phyloP scores from a whole-genome alignment of 306 rosid genomes.

The apple (Malus domestica) region DNA sequence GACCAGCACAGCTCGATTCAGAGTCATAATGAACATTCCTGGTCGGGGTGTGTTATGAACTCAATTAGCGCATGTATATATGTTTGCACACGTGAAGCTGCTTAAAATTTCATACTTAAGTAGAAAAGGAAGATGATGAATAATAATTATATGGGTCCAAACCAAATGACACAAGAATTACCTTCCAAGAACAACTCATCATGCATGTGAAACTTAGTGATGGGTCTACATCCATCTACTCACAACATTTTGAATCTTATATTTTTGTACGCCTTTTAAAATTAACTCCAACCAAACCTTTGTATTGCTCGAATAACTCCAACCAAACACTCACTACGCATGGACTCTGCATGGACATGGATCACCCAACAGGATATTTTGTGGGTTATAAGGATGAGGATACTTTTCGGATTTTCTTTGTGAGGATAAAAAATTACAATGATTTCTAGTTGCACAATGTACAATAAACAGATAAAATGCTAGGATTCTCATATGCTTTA shows the following conservation, averaged over 20 bases:
- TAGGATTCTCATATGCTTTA: no score
- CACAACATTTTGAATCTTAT: not conserved
- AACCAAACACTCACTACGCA: not conserved
- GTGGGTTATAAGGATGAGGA: no score
- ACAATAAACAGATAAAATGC: no score
- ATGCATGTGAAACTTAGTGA: slow-evolving; percentile 1
- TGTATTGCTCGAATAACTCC: not conserved
- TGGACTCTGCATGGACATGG: not conserved
- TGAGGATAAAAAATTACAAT: no score
- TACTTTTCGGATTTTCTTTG: fast-evolving
- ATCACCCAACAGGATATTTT: no score
- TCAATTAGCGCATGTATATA: not conserved
- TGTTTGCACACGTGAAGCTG: not conserved
- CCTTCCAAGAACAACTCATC: not conserved
- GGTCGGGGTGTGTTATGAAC: no score
- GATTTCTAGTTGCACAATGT: fast-evolving
- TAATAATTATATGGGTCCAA: not conserved
- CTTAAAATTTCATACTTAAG: not conserved
- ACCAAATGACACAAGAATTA: not conserved
- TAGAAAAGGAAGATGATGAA: not conserved
- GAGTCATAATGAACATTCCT: no score
- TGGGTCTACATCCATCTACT: slow-evolving; percentile 2
- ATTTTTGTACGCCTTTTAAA: not conserved
- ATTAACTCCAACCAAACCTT: not conserved
- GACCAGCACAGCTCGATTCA: no score